Percentiles rank a stretch among this genome's conserved stretches.
Evolutionary conservation across 2,329 filamentous ascomycete genomes (phyloP).

Genomic region (Fusarium sp.): DNA sequence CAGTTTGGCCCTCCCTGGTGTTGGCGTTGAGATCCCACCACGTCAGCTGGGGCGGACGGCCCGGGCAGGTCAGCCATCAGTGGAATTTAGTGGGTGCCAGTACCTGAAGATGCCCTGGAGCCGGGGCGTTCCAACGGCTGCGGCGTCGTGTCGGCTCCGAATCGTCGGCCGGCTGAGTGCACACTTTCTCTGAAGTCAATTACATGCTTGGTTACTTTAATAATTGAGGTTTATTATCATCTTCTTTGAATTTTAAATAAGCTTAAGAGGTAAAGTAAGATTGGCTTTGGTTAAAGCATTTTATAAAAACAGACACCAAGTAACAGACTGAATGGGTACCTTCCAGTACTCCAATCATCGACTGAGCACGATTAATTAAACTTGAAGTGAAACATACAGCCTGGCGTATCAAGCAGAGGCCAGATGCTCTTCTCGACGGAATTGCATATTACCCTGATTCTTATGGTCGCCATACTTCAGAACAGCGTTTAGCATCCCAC

Average conservation of each 20-base stretch:
- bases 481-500: no score
- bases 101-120: conserved; percentile 34
- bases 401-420: neutral
- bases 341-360: neutral
- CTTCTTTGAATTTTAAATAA: no score
- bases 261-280: neutral
- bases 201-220: neutral
- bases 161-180: conserved; percentile 22
- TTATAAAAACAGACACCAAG: neutral
- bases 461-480: no score
- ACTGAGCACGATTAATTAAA: neutral
- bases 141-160: conserved; percentile 27
- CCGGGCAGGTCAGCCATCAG: conserved; percentile 12
- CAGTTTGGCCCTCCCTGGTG: conserved; percentile 36
- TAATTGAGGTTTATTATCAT: neutral
- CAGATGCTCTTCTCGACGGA: no score
- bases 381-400: neutral
- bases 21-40: conserved; percentile 41
- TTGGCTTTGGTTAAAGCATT: neutral
- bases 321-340: neutral
- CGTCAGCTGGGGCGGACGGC: conserved; percentile 41
- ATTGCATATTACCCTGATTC: no score
- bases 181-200: neutral
- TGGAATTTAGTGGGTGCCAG: conserved; percentile 48
- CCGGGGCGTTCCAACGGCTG: conserved; percentile 35